Percentiles rank a stretch among this genome's conserved stretches.
phyloP scores from a whole-genome alignment of 2,329 filamentous ascomycete genomes.

The Alternaria brassicicola region DNA sequence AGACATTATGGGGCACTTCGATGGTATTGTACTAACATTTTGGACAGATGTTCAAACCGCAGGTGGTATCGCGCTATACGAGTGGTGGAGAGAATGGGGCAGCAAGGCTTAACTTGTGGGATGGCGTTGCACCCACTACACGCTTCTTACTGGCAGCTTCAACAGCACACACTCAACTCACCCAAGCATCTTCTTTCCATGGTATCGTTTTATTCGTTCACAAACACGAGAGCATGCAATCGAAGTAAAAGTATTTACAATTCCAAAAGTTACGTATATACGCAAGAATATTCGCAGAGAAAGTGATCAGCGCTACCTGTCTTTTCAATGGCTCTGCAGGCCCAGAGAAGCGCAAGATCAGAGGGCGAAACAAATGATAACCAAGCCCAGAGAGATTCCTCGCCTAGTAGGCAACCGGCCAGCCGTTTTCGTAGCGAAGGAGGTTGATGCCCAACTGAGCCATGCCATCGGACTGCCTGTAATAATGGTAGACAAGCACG shows the following conservation, averaged over 20 bases:
- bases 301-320: background rate
- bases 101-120: background rate
- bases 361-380: background rate
- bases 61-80: conserved; percentile 58
- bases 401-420: background rate
- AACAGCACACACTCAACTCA: background rate
- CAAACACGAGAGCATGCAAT: background rate
- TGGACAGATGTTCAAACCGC: conserved; percentile 58
- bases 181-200: background rate
- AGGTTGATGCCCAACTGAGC: background rate
- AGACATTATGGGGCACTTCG: background rate
- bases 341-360: background rate
- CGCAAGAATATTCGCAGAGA: background rate
- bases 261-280: background rate
- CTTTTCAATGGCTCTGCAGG: background rate
- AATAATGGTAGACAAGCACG: background rate
- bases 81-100: conserved; percentile 56
- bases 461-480: background rate
- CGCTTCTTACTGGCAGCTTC: background rate
- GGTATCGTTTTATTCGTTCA: background rate
- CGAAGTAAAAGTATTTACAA: background rate
- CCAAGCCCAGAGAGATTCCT: background rate
- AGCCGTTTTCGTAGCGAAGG: background rate
- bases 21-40: background rate
- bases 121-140: background rate